phyloP scores from a whole-genome alignment of 1,139 yeast genomes.

The Taphrina betulina region DNA sequence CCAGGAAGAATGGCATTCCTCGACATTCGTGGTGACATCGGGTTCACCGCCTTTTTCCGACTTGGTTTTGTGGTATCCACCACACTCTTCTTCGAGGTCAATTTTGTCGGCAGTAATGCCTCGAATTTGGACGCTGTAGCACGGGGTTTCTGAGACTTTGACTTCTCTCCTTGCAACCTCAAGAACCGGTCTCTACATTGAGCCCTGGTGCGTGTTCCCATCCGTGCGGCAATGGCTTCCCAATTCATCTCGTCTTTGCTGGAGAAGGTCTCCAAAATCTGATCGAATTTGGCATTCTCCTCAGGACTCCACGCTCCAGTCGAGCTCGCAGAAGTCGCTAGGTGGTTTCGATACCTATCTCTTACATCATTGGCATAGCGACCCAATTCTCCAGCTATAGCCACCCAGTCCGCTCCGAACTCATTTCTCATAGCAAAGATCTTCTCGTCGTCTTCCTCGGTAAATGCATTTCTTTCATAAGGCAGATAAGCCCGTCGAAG shows the following conservation, averaged over 20 bases:
- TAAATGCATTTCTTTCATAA: slow-evolving; percentile 8
- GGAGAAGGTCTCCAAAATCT: neutral
- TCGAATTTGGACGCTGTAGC: too few relatives aligned
- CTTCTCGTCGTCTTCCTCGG: slow-evolving; percentile 10
- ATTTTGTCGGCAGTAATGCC: too few relatives aligned
- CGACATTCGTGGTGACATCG: too few relatives aligned
- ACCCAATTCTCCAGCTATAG: slow-evolving; percentile 2
- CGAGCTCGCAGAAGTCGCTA: neutral
- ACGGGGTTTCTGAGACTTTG: too few relatives aligned
- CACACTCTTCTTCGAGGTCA: too few relatives aligned
- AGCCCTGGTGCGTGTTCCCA: slow-evolving; percentile 9
- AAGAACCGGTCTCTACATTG: slow-evolving; percentile 15
- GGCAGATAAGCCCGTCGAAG: slow-evolving; percentile 14
- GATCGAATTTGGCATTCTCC: slow-evolving; percentile 1
- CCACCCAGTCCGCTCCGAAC: slow-evolving; percentile 23
- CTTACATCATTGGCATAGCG: slow-evolving; percentile 16
- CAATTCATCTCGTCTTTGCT: slow-evolving; percentile 6
- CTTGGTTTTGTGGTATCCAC: too few relatives aligned
- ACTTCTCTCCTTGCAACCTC: neutral
- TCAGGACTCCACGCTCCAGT: slow-evolving; percentile 5
- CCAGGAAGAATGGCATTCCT: neutral
- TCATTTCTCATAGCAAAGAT: slow-evolving; percentile 1
- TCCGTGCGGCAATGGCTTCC: slow-evolving; percentile 3
- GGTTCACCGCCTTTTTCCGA: too few relatives aligned
- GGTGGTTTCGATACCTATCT: slow-evolving; percentile 14